Evolutionary conservation across 148 eudicot genomes (phyloP).

Genomic region (Fallopia convolvulus): DNA sequence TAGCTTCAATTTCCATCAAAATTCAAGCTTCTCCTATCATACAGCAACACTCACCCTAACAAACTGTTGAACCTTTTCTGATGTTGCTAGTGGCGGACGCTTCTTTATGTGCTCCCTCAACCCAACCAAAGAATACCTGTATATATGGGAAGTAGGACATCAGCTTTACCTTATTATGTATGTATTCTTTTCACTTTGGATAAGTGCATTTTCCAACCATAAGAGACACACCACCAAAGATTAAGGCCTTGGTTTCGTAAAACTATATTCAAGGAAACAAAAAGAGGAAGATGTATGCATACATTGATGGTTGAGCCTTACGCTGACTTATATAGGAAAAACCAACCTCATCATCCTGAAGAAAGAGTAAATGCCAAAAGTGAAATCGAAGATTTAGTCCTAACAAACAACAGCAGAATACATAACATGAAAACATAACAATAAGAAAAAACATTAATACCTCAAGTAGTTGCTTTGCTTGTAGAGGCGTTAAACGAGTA

Average conservation of each 20-base stretch:
- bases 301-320: slow-evolving; percentile 89
- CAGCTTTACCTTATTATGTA: background rate
- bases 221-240: no score
- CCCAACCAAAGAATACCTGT: slow-evolving; percentile 76
- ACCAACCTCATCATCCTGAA: slow-evolving; percentile 76
- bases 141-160: background rate
- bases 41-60: slow-evolving; percentile 54
- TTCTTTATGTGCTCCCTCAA: slow-evolving; percentile 96
- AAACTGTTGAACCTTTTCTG: slow-evolving; percentile 94
- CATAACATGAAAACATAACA: background rate
- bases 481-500: slow-evolving; percentile 56
- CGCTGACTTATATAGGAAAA: slow-evolving; percentile 91
- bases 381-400: background rate
- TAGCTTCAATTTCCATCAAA: background rate
- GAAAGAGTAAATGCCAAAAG: slow-evolving; percentile 10
- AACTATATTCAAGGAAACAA: background rate
- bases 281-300: slow-evolving; percentile 10
- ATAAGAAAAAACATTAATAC: slow-evolving; percentile 28
- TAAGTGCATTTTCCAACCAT: no score
- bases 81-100: slow-evolving; percentile 91
- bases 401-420: background rate
- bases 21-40: background rate
- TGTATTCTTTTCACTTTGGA: background rate
- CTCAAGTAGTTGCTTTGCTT: slow-evolving; percentile 86
- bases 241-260: background rate